Evolutionary conservation across 2,329 filamentous ascomycete species (phyloP), one percentile per base, ranked within the genome.

Genomic region (Aspergillus fischeri): DNA sequence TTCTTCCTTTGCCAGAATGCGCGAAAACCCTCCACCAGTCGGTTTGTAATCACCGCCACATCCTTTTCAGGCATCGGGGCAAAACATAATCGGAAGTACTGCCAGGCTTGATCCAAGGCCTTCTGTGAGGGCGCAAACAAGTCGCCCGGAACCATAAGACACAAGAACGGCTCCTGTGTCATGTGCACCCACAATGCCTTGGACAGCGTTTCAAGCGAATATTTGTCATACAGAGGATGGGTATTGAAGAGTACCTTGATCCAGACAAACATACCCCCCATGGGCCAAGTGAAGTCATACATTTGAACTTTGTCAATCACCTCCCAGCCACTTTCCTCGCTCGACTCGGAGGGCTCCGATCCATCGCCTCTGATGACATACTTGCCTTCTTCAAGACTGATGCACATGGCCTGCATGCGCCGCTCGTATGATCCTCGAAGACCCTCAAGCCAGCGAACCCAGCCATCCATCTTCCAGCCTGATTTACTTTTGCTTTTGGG

Each of bases 251-350:
- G 81, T 59, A 94, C 75, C 55, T 84, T 81, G 3, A 96, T 67
- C 92, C 92, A 97, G 55, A 95, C 75, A 73, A 96, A 97, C 92
- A 97, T 97, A 69, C 92, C 92, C 38, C 87, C 92, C 28, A 89
- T 84, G 1, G 92, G 92, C 81, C 89, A 91, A 64, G 83, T 75
- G 69, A 95, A 96, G 49, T 86, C 84, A 73, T 87, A 90, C 63
- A 96, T 82, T 59, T 82, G 81, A 1, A 84, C 88, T 75, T 89
- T 92, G 67, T 87, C 86, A 49, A 95, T 82, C 58, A 92, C 82
- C 58, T 87, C 83, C 87, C 90, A 94, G 57, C 89, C 88, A 44
- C 82, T 75, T 21, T 78, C 75, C 6, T 74, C 76, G 38, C 75
- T 74, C 24, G 53, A 49, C 56, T 57, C n/a, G 51, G 64, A 32